Conservation (phyloP, 1,139 yeast genomes). For the Yamadazyma aaseri region DNA sequence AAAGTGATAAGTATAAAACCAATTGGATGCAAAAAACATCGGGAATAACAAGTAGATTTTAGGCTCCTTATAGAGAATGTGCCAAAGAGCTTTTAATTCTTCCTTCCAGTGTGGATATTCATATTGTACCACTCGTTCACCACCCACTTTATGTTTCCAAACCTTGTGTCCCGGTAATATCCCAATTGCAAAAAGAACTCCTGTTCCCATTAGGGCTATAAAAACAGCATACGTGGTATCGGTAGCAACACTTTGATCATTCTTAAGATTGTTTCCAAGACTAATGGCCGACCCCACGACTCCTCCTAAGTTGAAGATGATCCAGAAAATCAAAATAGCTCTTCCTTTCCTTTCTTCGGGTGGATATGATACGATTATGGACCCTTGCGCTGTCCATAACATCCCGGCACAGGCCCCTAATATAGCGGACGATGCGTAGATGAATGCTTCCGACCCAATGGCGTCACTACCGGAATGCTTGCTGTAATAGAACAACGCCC, state of each 20-base stretch:
- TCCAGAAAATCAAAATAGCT: slow-evolving; percentile 59
- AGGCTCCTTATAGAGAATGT: slow-evolving; percentile 45
- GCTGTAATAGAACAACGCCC: slow-evolving; percentile 39
- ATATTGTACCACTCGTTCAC: slow-evolving; percentile 45
- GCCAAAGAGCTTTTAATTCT: slow-evolving; percentile 43
- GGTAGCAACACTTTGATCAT: slow-evolving; percentile 36
- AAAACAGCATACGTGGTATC: slow-evolving; percentile 61
- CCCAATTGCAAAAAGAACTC: slow-evolving; percentile 36
- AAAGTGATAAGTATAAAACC: slow-evolving; percentile 66
- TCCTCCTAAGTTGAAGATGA: slow-evolving; percentile 63
- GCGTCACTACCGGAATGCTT: slow-evolving; percentile 35
- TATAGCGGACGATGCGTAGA: slow-evolving; percentile 56
- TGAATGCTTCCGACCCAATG: slow-evolving; percentile 3
- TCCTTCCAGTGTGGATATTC: slow-evolving; percentile 47
- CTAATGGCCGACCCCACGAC: slow-evolving; percentile 58
- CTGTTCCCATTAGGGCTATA: slow-evolving; percentile 52
- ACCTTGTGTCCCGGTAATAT: slow-evolving; percentile 53
- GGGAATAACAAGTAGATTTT: slow-evolving; percentile 51
- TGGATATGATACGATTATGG: slow-evolving; percentile 57
- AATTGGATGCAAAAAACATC: slow-evolving; percentile 61
- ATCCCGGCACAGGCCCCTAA: slow-evolving; percentile 56
- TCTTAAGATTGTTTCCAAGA: slow-evolving; percentile 48
- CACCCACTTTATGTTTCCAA: slow-evolving; percentile 43
- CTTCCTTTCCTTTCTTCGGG: slow-evolving; percentile 54
- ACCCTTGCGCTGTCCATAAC: slow-evolving; percentile 65